phyloP scores from a whole-genome alignment of 2,329 filamentous ascomycete genomes.

The Fusarium nisikadoi region DNA sequence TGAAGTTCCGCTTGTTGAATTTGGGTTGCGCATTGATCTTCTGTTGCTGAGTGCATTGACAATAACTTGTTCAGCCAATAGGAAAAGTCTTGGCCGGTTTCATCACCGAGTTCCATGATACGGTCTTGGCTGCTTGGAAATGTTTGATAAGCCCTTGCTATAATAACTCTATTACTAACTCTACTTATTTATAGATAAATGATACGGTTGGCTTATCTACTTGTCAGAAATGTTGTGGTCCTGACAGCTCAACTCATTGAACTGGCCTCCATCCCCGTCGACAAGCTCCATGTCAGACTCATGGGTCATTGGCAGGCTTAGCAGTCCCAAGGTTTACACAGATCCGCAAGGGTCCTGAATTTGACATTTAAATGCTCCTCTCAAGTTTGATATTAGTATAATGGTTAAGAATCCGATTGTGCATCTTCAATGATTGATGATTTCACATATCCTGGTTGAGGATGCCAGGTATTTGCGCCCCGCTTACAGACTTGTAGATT shows the following conservation, averaged over 20 bases:
- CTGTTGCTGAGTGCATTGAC: neutral
- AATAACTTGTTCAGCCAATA: neutral
- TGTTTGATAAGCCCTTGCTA: neutral
- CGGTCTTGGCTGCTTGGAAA: neutral
- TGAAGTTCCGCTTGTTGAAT: neutral
- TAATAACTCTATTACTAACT: neutral
- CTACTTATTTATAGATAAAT: neutral
- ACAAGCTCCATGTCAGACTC: fast-evolving
- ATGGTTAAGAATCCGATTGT: too few species aligned
- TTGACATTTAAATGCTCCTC: neutral
- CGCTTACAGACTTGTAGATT: too few species aligned
- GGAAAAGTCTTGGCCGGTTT: neutral
- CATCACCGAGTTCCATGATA: neutral
- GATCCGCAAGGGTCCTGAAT: neutral
- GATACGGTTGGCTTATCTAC: neutral
- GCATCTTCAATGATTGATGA: too few species aligned
- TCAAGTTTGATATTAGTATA: fast-evolving
- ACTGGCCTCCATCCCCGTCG: neutral
- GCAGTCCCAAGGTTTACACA: neutral
- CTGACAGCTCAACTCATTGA: neutral
- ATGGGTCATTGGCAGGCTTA: neutral
- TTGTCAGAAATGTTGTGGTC: neutral
- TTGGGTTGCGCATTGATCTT: neutral
- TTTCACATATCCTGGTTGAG: too few species aligned
- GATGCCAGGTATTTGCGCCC: too few species aligned